A percentile compares a stretch with the other conserved stretches of the same genome.
These are phyloP conservation scores for Cynara cardunculus DNA, from an alignment of 129 eudicot species.

Conservation along the genomic window DNA sequence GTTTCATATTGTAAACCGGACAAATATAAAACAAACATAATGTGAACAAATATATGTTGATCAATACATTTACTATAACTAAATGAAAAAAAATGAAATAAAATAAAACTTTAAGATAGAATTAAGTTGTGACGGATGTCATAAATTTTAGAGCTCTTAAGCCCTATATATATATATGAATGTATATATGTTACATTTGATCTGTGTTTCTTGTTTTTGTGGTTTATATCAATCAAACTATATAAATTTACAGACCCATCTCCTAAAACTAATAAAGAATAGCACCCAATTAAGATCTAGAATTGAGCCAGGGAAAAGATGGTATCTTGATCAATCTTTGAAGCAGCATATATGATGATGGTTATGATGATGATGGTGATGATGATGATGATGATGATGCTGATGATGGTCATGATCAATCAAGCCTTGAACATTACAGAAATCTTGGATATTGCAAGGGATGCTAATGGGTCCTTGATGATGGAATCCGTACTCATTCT, in stretches of 20 bases:
- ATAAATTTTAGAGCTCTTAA: too few relatives aligned
- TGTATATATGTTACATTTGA: not conserved
- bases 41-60: too few relatives aligned
- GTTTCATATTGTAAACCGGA: too few relatives aligned
- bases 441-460: constrained; percentile 79
- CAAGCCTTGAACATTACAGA: constrained; percentile 51
- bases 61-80: too few relatives aligned
- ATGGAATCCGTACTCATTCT: constrained; percentile 75
- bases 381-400: constrained; percentile 37
- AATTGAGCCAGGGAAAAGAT: not conserved
- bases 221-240: not conserved
- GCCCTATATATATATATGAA: not conserved
- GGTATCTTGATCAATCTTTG: constrained; percentile 20
- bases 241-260: constrained; percentile 4
- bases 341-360: constrained; percentile 50
- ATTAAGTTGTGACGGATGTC: too few relatives aligned
- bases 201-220: not conserved
- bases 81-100: too few relatives aligned
- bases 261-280: constrained; percentile 11
- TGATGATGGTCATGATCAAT: constrained; percentile 37
- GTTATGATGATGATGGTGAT: constrained; percentile 16
- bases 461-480: constrained; percentile 80
- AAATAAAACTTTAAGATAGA: too few relatives aligned
- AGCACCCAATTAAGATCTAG: not conserved
- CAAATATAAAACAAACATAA: too few relatives aligned